Evolutionary conservation across 495 filamentous ascomycete genomes (phyloP), one percentile per base, ranked within the genome.

Genomic region (Xylaria palmicola): DNA sequence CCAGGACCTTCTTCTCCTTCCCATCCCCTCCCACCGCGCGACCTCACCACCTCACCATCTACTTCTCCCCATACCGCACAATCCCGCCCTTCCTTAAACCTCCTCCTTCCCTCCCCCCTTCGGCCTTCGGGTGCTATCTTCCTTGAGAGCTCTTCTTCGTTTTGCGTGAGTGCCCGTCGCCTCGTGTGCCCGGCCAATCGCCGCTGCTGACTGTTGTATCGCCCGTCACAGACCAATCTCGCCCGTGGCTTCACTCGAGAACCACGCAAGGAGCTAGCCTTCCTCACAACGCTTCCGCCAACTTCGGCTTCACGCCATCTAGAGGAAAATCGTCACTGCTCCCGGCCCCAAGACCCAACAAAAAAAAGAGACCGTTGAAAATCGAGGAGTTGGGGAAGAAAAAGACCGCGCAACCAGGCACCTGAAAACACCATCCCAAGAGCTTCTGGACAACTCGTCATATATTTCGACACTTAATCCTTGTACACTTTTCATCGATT

Each of bases 61-160:
- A 62, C 66, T 62, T 67, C 53, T 56, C 55, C 51, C n/a, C n/a
- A n/a, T 53, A 44, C 50, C 39, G 49, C 49, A 49, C 43, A 53
- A 60, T 43, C 56, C 63, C 59, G 41, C 58, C 60, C 60, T 64
- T 54, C 64, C 71, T 71, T 70, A 70, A 71, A 65, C 66, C 67
- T 61, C 50, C 60, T 59, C 60, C 65, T 60, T 64, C 58, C 59
- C 65, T 62, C 66, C 62, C 63, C 62, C 69, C 65, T 63, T 71
- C 66, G 54, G 60, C 59, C 56, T 65, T 64, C 68, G 65, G 59
- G 69, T 75, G 72, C 72, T 77, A 78, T 72, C 69, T 71, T 73
- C 70, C 69, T 74, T 74, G 66, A 69, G 58, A 50, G 44, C 52
- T 64, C 47, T 59, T 64, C 64, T 60, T 52, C 68, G 73, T 68